Evolutionary conservation across 352 stramenopile genomes (phyloP), one percentile per base, ranked within the genome.

Genomic region (Pythium sp.): DNA sequence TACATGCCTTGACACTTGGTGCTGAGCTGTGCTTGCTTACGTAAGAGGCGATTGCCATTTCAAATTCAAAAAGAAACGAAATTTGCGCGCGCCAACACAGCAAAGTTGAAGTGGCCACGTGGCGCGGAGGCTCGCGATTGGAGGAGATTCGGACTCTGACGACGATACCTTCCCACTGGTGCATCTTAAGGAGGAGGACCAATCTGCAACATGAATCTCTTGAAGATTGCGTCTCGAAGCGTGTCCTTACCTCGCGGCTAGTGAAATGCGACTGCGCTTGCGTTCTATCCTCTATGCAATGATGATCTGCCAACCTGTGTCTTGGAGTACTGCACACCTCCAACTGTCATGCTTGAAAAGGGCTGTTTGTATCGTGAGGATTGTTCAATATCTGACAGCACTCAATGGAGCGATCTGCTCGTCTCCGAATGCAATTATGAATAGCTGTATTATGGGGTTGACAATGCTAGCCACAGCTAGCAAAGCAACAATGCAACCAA

Each of bases 81-180:
- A 56, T 38, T 5, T 49, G 41, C 41, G n/a, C 57, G 30, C 57
- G 28, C 15, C 5, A 5, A 26, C 12, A n/a, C 34, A 47, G 18
- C 26, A 59, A 41, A 18, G 53, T 32, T 43, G 51, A 20, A 15
- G 8, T 3, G 14, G 43, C 26, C 62, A 60, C 62, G 62, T 68
- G 62, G 47, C 62, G 22, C 30, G 51, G 11, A 62, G 18, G n/a
- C 14, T 30, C 49, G 26, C 62, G 36, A 68, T 68, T 68, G 62
- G 62, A 53, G 62, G 32, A 62, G 62, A 34, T 24, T 49, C 24
- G 28, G 20, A 60, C 30, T 8, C 32, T 56, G 36, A 30, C 36
- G 57, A 34, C 2, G 32, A 51, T 24, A 51, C 43, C 43, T 51
- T 24, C 43, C 43, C 18, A 12, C 43, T 24, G 43, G 18, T 51